A percentile compares a stretch with the other conserved stretches of the same genome.
These are phyloP conservation scores for Clohesyomyces aquaticus DNA, from an alignment of 495 filamentous ascomycete species.

Conservation along the genomic window DNA sequence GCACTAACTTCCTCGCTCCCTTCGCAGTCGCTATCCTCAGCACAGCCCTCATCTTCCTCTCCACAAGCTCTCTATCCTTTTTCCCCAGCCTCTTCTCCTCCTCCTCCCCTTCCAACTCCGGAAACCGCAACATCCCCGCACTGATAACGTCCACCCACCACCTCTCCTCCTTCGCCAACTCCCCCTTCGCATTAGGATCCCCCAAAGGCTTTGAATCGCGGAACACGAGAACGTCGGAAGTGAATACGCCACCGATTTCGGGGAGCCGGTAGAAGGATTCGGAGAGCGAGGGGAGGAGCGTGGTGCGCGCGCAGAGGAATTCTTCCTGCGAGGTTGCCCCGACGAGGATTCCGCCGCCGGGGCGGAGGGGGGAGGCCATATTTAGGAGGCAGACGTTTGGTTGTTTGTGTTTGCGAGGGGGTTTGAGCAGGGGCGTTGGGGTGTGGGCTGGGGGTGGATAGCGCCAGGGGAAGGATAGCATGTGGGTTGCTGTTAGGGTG, in stretches of 20 bases:
- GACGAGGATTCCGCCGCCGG: conserved; percentile 43
- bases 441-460: not conserved
- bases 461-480: conserved; percentile 35
- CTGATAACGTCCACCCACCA: conserved; percentile 48
- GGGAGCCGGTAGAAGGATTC: conserved; percentile 48
- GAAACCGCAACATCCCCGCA: conserved; percentile 44
- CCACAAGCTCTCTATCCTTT: conserved; percentile 37
- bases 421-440: conserved; percentile 5
- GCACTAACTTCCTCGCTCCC: conserved; percentile 43
- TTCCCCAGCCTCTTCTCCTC: conserved; percentile 19
- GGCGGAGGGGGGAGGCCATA: conserved; percentile 44
- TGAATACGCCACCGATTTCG: conserved; percentile 43
- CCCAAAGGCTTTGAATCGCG: conserved; percentile 32
- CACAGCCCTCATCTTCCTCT: conserved; percentile 48
- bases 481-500: conserved; percentile 53
- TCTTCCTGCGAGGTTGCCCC: conserved; percentile 48
- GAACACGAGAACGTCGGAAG: conserved; percentile 46
- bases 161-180: conserved; percentile 39
- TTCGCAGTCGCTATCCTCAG: conserved; percentile 41
- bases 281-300: conserved; percentile 44
- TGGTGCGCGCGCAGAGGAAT: conserved; percentile 48
- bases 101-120: conserved; percentile 37
- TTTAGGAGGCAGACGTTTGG: conserved; percentile 45
- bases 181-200: conserved; percentile 21
- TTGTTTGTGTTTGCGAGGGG: conserved; percentile 9